Evolutionary conservation across 1,284 basidiomycete species (phyloP).

Genomic region (Puccinia polysora): DNA sequence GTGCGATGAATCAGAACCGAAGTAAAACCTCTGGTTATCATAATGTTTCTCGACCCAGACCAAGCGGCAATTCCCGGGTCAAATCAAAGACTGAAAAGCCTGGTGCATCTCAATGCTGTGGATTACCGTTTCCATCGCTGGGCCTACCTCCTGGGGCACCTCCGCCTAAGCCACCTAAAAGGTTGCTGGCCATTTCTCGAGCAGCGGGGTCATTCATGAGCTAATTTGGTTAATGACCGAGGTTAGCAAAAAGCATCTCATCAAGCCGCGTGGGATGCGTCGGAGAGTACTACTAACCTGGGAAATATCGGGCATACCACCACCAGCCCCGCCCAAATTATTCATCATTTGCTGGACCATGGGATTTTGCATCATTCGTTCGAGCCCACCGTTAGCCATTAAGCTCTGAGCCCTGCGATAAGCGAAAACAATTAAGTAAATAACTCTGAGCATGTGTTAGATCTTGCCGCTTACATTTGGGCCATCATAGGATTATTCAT

Average conservation of each 20-base stretch:
- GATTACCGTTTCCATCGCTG: neutral
- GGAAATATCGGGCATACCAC: slow-evolving; percentile 29
- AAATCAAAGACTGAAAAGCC: too few relatives aligned
- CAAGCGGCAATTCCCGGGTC: too few relatives aligned
- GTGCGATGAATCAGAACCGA: too few relatives aligned
- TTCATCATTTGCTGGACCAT: slow-evolving; percentile 42
- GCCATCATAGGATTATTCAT: slow-evolving; percentile 79
- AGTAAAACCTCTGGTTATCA: too few relatives aligned
- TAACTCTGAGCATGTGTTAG: slow-evolving; percentile 66
- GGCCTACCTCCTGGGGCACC: neutral
- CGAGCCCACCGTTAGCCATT: slow-evolving; percentile 83
- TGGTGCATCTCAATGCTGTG: too few relatives aligned
- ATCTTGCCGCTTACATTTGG: slow-evolving; percentile 48
- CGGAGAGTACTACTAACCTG: slow-evolving; percentile 9
- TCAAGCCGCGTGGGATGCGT: neutral
- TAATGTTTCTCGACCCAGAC: too few relatives aligned
- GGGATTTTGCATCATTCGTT: slow-evolving; percentile 64
- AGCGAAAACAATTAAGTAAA: slow-evolving; percentile 48
- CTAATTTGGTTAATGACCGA: neutral
- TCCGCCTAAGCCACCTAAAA: slow-evolving; percentile 21
- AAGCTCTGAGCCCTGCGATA: slow-evolving; percentile 70
- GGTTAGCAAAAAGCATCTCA: neutral
- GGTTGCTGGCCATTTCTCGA: slow-evolving; percentile 24
- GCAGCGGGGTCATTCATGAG: slow-evolving; percentile 39
- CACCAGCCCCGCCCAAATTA: slow-evolving; percentile 8